These are phyloP conservation scores for Alnus glutinosa DNA, from an alignment of 306 rosid genomes.

Conservation along the genomic window DNA sequence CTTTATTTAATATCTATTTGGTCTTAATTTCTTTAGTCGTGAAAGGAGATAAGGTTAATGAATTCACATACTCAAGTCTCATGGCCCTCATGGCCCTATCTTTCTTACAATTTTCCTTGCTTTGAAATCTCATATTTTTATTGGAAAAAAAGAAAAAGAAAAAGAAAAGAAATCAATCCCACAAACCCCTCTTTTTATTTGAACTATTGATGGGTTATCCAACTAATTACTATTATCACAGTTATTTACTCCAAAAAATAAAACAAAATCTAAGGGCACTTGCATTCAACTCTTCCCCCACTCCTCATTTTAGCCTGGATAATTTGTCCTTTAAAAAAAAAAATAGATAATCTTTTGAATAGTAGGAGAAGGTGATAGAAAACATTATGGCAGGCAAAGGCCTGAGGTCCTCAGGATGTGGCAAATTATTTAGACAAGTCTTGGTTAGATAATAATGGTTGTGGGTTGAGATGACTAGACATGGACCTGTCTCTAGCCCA, in stretches of 20 bases:
- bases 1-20: no score
- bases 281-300: no score
- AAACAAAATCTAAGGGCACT: no score
- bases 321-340: no score
- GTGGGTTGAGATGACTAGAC: conserved; percentile 21
- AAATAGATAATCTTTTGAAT: neutral
- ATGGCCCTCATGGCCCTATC: no score
- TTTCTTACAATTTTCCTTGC: no score
- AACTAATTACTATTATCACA: no score
- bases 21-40: no score
- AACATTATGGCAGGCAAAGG: conserved; percentile 17
- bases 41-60: no score
- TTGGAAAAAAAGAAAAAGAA: neutral
- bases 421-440: neutral
- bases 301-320: no score
- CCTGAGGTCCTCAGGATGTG: neutral
- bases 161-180: neutral
- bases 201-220: neutral
- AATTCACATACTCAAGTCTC: no score
- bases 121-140: conserved; percentile 1
- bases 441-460: neutral
- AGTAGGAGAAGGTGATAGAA: neutral
- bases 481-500: conserved; percentile 7
- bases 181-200: neutral
- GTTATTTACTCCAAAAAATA: no score